A percentile compares a stretch with the other conserved stretches of the same genome.
These are phyloP conservation scores for Zoysia matrella DNA, from an alignment of 202 grass and related monocot genomes.

Conservation along the genomic window DNA sequence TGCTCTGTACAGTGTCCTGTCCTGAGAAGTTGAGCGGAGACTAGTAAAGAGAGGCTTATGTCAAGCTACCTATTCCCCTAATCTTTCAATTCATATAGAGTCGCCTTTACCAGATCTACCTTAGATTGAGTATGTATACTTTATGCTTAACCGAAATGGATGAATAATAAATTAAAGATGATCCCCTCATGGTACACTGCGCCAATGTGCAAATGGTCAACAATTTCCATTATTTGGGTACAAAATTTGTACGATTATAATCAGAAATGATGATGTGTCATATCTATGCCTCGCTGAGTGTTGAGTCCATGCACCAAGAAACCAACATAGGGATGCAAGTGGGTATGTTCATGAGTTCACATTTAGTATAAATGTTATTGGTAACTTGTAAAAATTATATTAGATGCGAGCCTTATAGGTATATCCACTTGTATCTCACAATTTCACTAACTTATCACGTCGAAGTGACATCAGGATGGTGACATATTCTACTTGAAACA, in stretches of 20 bases:
- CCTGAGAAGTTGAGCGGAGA: slow-evolving; percentile 1
- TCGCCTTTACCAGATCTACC: not conserved
- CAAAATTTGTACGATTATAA: not conserved
- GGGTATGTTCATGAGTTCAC: too few relatives aligned
- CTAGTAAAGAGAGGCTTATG: not conserved
- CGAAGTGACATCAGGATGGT: not conserved
- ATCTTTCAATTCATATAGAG: not conserved
- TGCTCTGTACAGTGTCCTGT: slow-evolving; percentile 39
- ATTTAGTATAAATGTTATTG: too few relatives aligned
- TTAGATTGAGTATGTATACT: too few relatives aligned
- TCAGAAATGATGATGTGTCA: not conserved
- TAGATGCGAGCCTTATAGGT: too few relatives aligned
- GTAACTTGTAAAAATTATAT: too few relatives aligned
- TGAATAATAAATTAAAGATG: too few relatives aligned
- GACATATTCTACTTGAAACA: not conserved
- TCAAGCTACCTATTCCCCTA: not conserved
- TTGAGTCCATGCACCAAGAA: not conserved
- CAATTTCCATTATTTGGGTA: not conserved
- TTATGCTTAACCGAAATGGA: too few relatives aligned
- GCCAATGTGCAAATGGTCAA: not conserved
- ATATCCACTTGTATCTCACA: not conserved
- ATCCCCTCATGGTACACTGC: not conserved
- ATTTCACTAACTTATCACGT: not conserved
- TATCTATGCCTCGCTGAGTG: not conserved
- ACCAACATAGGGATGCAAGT: not conserved